Conservation (phyloP, 331 rosid genomes). For the Prunus yedoensis region DNA sequence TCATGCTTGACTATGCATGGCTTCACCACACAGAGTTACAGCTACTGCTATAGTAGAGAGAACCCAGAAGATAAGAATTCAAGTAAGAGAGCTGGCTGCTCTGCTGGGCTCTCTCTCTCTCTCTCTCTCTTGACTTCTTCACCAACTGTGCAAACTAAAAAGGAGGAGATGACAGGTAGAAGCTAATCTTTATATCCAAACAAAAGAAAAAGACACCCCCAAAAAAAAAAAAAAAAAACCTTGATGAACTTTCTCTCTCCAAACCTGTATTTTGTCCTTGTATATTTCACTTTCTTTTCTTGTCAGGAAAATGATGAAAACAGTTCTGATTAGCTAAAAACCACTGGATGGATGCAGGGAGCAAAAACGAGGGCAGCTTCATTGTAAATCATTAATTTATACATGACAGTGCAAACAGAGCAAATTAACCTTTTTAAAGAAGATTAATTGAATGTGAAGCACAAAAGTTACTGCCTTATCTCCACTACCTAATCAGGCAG, state of each 20-base stretch:
- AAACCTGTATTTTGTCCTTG: neutral
- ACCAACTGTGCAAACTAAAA: conserved; percentile 28
- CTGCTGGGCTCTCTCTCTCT: neutral
- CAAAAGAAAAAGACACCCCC: conserved; percentile 8
- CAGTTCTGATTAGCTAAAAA: neutral
- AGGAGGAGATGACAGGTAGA: conserved; percentile 24
- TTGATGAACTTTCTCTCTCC: neutral
- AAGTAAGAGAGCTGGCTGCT: no score
- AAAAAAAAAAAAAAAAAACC: neutral
- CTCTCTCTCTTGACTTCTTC: conserved; percentile 26
- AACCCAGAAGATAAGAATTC: conserved; percentile 1
- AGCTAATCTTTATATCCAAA: conserved; percentile 17
- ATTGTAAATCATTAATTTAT: neutral
- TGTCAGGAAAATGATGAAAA: conserved; percentile 5
- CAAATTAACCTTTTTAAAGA: neutral
- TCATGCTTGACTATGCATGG: conserved; percentile 14
- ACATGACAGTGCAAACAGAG: neutral
- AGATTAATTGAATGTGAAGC: neutral
- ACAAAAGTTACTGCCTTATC: neutral
- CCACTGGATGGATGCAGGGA: neutral
- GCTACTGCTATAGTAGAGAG: neutral
- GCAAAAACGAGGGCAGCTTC: conserved; percentile 7
- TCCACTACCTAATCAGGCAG: neutral
- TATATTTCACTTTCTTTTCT: neutral
- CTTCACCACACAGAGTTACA: neutral